These are phyloP conservation scores for Aspergillus olivimuriae DNA, from an alignment of 495 filamentous ascomycete species.

Conservation along the genomic window DNA sequence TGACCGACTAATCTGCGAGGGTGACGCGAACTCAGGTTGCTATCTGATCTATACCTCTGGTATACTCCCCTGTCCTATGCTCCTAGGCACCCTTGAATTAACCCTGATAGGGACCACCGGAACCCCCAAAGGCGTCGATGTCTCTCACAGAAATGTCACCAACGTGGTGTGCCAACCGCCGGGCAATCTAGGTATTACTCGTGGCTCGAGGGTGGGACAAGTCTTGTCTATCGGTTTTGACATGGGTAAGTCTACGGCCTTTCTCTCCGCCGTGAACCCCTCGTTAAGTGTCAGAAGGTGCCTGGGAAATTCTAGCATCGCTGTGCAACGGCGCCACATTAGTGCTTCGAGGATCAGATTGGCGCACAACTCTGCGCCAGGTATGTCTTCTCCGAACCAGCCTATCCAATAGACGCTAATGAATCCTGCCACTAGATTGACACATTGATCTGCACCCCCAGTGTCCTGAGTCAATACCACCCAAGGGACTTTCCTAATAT, in stretches of 20 bases:
- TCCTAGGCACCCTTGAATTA: background rate
- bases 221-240: constrained; percentile 7
- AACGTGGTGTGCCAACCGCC: constrained; percentile 5
- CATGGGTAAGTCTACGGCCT: constrained; percentile 5
- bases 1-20: constrained; percentile 1
- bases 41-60: constrained; percentile 8
- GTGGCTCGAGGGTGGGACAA: constrained; percentile 3
- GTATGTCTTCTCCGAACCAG: background rate
- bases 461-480: constrained; percentile 1
- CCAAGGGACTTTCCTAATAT: constrained; percentile 6
- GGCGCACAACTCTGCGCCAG: background rate
- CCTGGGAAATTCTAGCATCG: constrained; percentile 6
- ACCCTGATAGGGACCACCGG: constrained; percentile 4
- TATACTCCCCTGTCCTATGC: background rate
- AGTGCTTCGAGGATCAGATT: constrained; percentile 2
- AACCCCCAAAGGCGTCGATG: constrained; percentile 6
- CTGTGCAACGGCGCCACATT: constrained; percentile 4
- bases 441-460: constrained; percentile 8
- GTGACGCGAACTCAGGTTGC: constrained; percentile 1
- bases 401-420: too few species aligned
- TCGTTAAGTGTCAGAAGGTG: background rate
- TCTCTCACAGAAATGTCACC: constrained; percentile 7
- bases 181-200: constrained; percentile 4
- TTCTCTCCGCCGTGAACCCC: background rate
- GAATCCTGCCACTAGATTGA: background rate